A percentile compares a stretch with the other conserved stretches of the same genome.
phyloP scores from a whole-genome alignment of 352 stramenopile species.

The Pythium grandisporangium region DNA sequence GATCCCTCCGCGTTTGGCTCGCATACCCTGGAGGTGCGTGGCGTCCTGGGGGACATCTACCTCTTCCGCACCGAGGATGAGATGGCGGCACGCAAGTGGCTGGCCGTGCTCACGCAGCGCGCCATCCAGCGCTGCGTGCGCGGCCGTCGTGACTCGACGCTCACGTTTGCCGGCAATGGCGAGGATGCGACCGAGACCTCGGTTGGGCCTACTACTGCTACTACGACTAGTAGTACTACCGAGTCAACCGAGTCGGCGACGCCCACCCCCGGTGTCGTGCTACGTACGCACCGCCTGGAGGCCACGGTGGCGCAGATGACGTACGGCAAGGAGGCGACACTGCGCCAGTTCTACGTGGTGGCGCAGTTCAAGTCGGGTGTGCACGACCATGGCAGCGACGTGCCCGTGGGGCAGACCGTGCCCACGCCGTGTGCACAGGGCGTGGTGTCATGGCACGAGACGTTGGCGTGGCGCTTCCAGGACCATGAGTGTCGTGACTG shows the following conservation, averaged over 20 bases:
- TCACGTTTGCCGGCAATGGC: constrained; percentile 22
- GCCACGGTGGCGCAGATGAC: constrained; percentile 62
- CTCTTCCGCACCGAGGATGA: constrained; percentile 77
- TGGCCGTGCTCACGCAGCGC: constrained; percentile 73
- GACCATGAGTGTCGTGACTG: constrained; percentile 71
- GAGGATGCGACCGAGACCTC: background rate
- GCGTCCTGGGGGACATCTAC: constrained; percentile 71
- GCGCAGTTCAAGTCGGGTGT: constrained; percentile 81
- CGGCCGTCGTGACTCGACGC: constrained; percentile 49
- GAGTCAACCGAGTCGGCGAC: constrained; percentile 4
- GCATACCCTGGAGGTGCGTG: constrained; percentile 67
- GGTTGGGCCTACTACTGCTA: too few species aligned
- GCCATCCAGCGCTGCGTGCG: constrained; percentile 66
- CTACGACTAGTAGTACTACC: background rate
- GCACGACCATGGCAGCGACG: constrained; percentile 59
- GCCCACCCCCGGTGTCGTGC: constrained; percentile 17
- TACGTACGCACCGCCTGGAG: constrained; percentile 62
- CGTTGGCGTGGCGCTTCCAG: constrained; percentile 65
- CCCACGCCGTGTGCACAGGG: constrained; percentile 59
- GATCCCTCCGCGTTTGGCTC: constrained; percentile 64
- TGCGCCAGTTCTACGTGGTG: constrained; percentile 81
- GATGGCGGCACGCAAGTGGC: constrained; percentile 66
- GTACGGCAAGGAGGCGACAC: constrained; percentile 57
- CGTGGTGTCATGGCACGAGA: constrained; percentile 67
- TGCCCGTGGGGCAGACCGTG: constrained; percentile 67